phyloP scores from a whole-genome alignment of 1,284 basidiomycete species.

The Somion occarium region DNA sequence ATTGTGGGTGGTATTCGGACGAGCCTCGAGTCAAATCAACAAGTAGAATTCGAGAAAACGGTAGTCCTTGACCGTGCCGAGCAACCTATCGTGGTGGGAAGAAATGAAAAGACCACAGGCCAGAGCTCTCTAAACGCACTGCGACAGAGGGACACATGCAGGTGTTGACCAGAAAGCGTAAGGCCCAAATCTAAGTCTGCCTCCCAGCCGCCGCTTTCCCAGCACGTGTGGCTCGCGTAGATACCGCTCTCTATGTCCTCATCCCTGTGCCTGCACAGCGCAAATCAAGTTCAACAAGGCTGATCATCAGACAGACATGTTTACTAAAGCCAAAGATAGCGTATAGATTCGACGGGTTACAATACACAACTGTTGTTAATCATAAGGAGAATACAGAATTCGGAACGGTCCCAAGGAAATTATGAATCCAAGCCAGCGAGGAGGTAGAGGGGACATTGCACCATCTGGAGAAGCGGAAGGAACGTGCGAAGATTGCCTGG shows the following conservation, averaged over 20 bases:
- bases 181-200: not conserved
- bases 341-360: constrained; percentile 9
- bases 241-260: not conserved
- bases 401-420: not conserved
- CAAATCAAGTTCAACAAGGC: not conserved
- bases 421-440: not conserved
- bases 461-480: not conserved
- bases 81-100: not conserved
- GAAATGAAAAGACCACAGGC: not conserved
- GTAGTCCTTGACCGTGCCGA: constrained; percentile 1
- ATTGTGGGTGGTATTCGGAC: not conserved
- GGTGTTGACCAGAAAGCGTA: not conserved
- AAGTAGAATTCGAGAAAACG: constrained; percentile 1
- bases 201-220: not conserved
- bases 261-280: not conserved
- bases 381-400: constrained; percentile 3
- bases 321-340: constrained; percentile 1
- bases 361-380: constrained; percentile 6
- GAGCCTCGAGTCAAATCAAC: not conserved
- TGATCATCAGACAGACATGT: not conserved
- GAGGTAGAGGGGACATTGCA: not conserved
- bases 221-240: not conserved
- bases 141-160: constrained; percentile 4
- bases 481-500: not conserved
- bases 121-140: constrained; percentile 5